A percentile compares a stretch with the other conserved stretches of the same genome.
Conservation (phyloP, 768 basidiomycete species). For the Cystoderma amianthinum region DNA sequence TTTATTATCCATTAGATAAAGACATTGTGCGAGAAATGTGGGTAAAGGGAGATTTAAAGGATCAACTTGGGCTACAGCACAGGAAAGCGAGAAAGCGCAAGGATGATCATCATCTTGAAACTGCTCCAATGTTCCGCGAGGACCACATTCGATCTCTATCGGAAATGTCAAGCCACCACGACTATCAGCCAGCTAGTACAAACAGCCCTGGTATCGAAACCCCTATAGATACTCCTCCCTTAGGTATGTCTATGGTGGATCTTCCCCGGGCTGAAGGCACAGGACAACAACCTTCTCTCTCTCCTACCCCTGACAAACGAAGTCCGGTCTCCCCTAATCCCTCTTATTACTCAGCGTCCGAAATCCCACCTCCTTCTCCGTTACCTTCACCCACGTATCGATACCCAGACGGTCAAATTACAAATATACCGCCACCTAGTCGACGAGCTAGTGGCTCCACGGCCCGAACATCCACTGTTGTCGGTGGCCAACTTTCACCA, state of each 20-base stretch:
- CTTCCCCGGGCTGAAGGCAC: constrained; percentile 13
- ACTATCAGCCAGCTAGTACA: constrained; percentile 42
- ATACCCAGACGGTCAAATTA: constrained; percentile 38
- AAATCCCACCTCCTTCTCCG: constrained; percentile 59
- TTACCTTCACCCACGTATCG: constrained; percentile 44
- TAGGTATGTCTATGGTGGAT: constrained; percentile 21
- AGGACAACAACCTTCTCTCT: neutral
- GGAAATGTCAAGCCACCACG: constrained; percentile 39
- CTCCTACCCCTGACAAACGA: constrained; percentile 2
- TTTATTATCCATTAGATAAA: constrained; percentile 78
- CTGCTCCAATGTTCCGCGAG: constrained; percentile 64
- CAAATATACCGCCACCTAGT: constrained; percentile 34
- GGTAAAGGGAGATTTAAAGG: constrained; percentile 79
- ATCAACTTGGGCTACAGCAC: constrained; percentile 66
- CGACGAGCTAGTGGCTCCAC: constrained; percentile 28
- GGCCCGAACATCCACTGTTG: constrained; percentile 9
- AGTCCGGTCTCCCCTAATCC: constrained; percentile 27
- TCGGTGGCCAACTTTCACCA: neutral
- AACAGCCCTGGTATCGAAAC: constrained; percentile 28
- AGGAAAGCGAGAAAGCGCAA: constrained; percentile 44
- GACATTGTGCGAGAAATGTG: constrained; percentile 92
- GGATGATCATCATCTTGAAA: constrained; percentile 38
- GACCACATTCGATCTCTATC: constrained; percentile 61
- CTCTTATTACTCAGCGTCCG: constrained; percentile 69
- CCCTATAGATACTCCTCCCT: constrained; percentile 36